A percentile compares a stretch with the other conserved stretches of the same genome.
Evolutionary conservation across 2,329 filamentous ascomycete species (phyloP).

Genomic region (Ophiostoma australiae): DNA sequence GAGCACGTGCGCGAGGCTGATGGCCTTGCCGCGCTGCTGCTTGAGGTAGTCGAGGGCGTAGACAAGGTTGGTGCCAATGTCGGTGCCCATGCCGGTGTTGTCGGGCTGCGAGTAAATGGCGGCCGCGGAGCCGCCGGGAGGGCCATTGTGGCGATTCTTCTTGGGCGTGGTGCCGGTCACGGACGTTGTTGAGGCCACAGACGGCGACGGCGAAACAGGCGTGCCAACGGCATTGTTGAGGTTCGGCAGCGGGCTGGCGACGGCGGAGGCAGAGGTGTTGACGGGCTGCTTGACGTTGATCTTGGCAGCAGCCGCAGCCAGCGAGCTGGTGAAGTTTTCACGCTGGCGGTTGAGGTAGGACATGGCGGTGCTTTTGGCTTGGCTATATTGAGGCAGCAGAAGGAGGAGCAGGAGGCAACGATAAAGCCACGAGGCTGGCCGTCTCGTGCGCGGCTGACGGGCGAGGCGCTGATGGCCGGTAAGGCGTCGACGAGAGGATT

Average conservation of each 20-base stretch:
- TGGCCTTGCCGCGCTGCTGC: conserved; percentile 61
- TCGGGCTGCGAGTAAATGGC: conserved; percentile 71
- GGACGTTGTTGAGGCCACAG: conserved; percentile 46
- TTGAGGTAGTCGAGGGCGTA: conserved; percentile 82
- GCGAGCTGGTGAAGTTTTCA: conserved; percentile 56
- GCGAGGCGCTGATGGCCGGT: background rate
- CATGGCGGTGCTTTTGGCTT: conserved; percentile 16
- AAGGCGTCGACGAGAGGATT: background rate
- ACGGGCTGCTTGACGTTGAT: conserved; percentile 45
- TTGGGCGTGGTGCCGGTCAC: conserved; percentile 59
- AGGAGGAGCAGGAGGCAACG: background rate
- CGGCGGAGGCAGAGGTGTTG: conserved; percentile 34
- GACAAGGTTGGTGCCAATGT: conserved; percentile 81
- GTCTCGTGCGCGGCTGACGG: background rate
- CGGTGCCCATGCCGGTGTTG: conserved; percentile 68
- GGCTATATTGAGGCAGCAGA: background rate
- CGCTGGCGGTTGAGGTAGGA: conserved; percentile 63
- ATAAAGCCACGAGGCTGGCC: background rate
- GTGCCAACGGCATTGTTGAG: conserved; percentile 42
- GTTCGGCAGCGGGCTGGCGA: conserved; percentile 53
- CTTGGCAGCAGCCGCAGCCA: conserved; percentile 60
- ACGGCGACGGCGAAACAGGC: conserved; percentile 60
- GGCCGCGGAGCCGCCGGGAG: conserved; percentile 17
- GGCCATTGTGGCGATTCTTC: conserved; percentile 46
- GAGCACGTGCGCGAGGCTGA: conserved; percentile 71